A percentile compares a stretch with the other conserved stretches of the same genome.
phyloP scores from a whole-genome alignment of 345 rosid genomes.

The Populus deltoides region DNA sequence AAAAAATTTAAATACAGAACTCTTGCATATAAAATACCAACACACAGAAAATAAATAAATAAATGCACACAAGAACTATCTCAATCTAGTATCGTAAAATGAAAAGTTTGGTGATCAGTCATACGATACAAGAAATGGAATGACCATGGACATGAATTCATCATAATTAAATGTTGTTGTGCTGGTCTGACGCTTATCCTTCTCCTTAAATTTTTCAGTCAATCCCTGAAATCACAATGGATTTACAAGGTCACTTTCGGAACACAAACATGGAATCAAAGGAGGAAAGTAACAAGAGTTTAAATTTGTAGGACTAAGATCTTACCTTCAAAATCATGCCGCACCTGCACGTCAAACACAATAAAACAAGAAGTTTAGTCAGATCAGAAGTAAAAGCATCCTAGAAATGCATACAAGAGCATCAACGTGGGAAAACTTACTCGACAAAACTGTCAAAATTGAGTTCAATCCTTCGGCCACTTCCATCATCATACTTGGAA shows the following conservation, averaged over 20 bases:
- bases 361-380: neutral
- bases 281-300: neutral
- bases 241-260: neutral
- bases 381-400: neutral
- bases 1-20: neutral
- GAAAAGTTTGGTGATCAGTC: conserved; percentile 25
- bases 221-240: conserved; percentile 45
- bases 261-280: neutral
- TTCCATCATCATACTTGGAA: conserved; percentile 51
- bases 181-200: conserved; percentile 44
- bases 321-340: conserved; percentile 74
- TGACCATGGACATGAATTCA: conserved; percentile 53
- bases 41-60: neutral
- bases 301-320: neutral
- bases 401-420: neutral
- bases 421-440: conserved; percentile 37
- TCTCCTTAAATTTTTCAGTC: conserved; percentile 71
- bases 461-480: conserved; percentile 44
- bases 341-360: conserved; percentile 45
- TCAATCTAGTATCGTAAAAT: neutral
- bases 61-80: neutral
- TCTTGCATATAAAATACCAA: neutral
- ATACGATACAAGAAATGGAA: conserved; percentile 58
- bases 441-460: conserved; percentile 61
- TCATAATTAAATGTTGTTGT: conserved; percentile 52